These are phyloP conservation scores for Keithomyces neogunnii DNA, from an alignment of 2,329 filamentous ascomycete species.

Conservation along the genomic window DNA sequence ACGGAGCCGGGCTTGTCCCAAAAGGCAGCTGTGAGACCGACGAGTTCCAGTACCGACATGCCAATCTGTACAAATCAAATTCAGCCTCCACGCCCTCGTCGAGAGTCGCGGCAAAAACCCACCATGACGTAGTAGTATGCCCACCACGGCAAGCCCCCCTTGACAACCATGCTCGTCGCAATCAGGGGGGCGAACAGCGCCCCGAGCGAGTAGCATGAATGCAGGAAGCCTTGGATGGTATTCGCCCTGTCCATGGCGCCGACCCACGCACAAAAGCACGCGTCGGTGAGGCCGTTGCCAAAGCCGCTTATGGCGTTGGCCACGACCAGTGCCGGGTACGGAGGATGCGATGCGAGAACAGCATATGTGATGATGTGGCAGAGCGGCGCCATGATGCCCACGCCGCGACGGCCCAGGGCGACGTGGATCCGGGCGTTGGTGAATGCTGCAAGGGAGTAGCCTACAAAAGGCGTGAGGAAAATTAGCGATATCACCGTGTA, in stretches of 20 bases:
- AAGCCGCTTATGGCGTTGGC: slow-evolving; percentile 57
- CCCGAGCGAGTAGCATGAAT: slow-evolving; percentile 57
- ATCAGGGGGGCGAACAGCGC: slow-evolving; percentile 56
- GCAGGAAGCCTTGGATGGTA: slow-evolving; percentile 56
- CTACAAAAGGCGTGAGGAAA: slow-evolving; percentile 55
- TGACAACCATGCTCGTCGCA: slow-evolving; percentile 59
- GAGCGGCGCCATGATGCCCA: slow-evolving; percentile 52
- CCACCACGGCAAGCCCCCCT: slow-evolving; percentile 52
- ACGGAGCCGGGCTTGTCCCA: slow-evolving; percentile 48
- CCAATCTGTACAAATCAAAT: slow-evolving; percentile 21
- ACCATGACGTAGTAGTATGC: slow-evolving; percentile 66
- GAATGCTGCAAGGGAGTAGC: slow-evolving; percentile 53
- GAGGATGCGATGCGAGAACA: slow-evolving; percentile 52
- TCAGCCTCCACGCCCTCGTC: not conserved
- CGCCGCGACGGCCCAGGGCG: slow-evolving; percentile 55
- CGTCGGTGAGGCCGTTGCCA: slow-evolving; percentile 55
- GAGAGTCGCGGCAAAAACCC: slow-evolving; percentile 19
- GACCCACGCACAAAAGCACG: slow-evolving; percentile 40
- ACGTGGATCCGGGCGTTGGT: slow-evolving; percentile 54
- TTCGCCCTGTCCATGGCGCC: slow-evolving; percentile 63
- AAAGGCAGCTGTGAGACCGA: slow-evolving; percentile 43
- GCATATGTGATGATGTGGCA: slow-evolving; percentile 56
- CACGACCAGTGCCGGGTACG: slow-evolving; percentile 54
- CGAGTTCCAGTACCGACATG: slow-evolving; percentile 46
- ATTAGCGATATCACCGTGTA: slow-evolving; percentile 55